A percentile compares a stretch with the other conserved stretches of the same genome.
Conservation (phyloP, 305 asterid species). For the Fraxinus velutina region DNA sequence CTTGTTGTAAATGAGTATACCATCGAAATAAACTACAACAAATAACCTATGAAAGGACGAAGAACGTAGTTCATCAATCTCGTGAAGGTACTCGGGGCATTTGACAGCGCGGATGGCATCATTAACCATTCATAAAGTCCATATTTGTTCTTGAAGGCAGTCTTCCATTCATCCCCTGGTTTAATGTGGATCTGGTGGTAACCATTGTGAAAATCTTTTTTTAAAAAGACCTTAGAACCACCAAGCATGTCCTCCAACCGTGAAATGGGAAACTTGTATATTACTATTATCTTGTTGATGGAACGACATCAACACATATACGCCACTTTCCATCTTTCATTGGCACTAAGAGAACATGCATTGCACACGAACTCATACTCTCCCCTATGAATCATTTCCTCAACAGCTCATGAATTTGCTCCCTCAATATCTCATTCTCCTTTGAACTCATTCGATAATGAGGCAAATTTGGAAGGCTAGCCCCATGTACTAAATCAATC, state of each 20-base stretch:
- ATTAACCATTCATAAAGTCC: not conserved
- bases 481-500: not conserved
- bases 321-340: not conserved
- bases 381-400: not conserved
- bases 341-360: not conserved
- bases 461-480: not conserved
- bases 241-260: too few species aligned
- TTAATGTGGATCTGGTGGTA: not conserved
- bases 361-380: not conserved
- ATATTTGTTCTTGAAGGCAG: not conserved
- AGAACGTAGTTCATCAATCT: not conserved
- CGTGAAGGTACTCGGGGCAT: not conserved
- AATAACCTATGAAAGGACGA: not conserved
- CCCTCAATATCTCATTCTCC: not conserved
- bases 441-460: not conserved
- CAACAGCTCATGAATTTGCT: not conserved
- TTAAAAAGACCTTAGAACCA: too few species aligned
- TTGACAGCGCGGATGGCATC: not conserved
- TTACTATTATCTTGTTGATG: too few species aligned
- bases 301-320: too few species aligned
- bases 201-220: too few species aligned
- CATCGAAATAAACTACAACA: not conserved
- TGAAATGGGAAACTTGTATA: too few species aligned
- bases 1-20: not conserved
- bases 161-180: not conserved